phyloP scores from a whole-genome alignment of 2,329 filamentous ascomycete genomes.

The Penicillium sclerotigenum region DNA sequence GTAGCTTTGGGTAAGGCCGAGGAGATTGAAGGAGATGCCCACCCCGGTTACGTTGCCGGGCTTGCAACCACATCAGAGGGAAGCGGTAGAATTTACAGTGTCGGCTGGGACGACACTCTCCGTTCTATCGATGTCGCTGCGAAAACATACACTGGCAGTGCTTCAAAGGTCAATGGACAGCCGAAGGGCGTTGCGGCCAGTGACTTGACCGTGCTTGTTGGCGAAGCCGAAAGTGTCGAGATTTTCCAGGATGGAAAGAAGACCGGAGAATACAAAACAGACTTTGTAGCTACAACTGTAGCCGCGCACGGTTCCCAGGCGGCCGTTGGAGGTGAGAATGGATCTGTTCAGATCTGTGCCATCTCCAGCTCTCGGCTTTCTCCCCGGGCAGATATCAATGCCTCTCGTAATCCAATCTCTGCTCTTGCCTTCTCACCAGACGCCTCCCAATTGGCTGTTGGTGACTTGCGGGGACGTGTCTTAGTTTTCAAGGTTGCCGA shows the following conservation, averaged over 20 bases:
- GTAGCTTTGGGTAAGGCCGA: conserved; percentile 64
- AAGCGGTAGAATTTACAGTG: conserved; percentile 67
- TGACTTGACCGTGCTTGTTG: conserved; percentile 55
- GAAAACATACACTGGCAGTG: conserved; percentile 69
- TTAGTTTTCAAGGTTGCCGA: conserved; percentile 67
- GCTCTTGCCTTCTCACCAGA: conserved; percentile 77
- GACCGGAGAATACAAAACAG: conserved; percentile 58
- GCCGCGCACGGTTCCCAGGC: conserved; percentile 66
- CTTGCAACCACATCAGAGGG: conserved; percentile 59
- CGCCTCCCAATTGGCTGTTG: conserved; percentile 75
- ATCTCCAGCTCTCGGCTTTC: conserved; percentile 55
- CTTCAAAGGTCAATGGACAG: conserved; percentile 69
- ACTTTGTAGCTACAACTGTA: conserved; percentile 66
- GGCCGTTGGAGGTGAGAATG: conserved; percentile 73
- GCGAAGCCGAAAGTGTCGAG: conserved; percentile 57
- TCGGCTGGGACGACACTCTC: conserved; percentile 91
- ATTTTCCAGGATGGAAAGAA: conserved; percentile 58
- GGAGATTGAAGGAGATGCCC: conserved; percentile 72
- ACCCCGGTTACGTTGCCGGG: conserved; percentile 81
- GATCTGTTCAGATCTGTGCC: conserved; percentile 71
- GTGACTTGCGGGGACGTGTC: conserved; percentile 82
- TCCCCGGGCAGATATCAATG: conserved; percentile 58
- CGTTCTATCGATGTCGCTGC: conserved; percentile 72
- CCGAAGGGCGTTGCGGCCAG: conserved; percentile 69
- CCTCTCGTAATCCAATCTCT: conserved; percentile 70